A percentile compares a stretch with the other conserved stretches of the same genome.
These are phyloP conservation scores for Serendipita sp. DNA, from an alignment of 768 basidiomycete genomes.

Conservation along the genomic window DNA sequence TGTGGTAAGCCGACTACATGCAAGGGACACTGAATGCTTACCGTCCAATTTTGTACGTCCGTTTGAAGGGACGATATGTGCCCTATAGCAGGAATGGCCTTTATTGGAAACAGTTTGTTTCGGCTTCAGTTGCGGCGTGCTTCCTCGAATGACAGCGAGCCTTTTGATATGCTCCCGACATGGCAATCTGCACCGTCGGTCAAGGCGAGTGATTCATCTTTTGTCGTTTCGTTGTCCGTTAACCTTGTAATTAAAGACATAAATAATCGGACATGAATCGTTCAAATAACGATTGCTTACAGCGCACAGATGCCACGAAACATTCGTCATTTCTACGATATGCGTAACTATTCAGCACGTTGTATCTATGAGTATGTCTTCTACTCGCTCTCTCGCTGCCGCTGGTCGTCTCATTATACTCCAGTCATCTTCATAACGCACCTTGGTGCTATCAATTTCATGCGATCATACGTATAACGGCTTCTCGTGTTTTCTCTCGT, in stretches of 20 bases:
- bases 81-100: not conserved
- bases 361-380: not conserved
- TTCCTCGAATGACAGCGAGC: not conserved
- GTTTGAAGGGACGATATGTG: not conserved
- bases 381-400: not conserved
- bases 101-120: not conserved
- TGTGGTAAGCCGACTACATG: not conserved
- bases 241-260: too few relatives aligned
- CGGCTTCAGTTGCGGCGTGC: not conserved
- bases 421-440: not conserved
- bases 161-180: not conserved
- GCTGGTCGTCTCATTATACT: not conserved
- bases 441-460: not conserved
- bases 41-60: not conserved
- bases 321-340: not conserved
- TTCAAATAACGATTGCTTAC: not conserved
- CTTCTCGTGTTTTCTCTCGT: not conserved
- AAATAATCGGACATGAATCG: too few relatives aligned
- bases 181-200: not conserved
- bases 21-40: too few relatives aligned
- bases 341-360: not conserved
- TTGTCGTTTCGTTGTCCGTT: too few relatives aligned
- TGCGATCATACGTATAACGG: not conserved
- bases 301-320: not conserved
- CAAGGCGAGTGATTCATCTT: not conserved